These are phyloP conservation scores for Limnanthes douglasii DNA, from an alignment of 345 rosid genomes.

Conservation along the genomic window DNA sequence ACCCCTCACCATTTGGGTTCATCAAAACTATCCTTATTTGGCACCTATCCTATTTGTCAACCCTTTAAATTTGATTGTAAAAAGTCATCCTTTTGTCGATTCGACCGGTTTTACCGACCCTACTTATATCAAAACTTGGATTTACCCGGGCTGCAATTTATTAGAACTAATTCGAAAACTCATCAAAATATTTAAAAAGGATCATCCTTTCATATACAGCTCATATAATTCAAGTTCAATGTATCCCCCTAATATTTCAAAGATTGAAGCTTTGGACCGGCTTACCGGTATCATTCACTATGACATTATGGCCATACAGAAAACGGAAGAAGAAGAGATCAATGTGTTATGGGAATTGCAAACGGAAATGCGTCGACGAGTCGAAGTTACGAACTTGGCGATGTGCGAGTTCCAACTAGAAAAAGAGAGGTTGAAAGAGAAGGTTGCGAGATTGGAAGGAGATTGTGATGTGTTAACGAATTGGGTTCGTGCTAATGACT, in stretches of 20 bases:
- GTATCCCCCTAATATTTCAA: slow-evolving; percentile 20
- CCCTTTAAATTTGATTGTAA: slow-evolving; percentile 16
- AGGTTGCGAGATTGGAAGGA: slow-evolving; percentile 8
- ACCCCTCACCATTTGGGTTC: slow-evolving; percentile 50
- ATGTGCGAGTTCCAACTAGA: slow-evolving; percentile 24
- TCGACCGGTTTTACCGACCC: slow-evolving; percentile 26
- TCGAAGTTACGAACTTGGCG: not conserved
- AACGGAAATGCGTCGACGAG: slow-evolving; percentile 18
- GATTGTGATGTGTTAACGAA: slow-evolving; percentile 14
- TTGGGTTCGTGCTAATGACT: slow-evolving; percentile 29
- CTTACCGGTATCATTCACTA: slow-evolving; percentile 42
- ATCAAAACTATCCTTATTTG: slow-evolving; percentile 40
- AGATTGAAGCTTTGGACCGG: slow-evolving; percentile 51
- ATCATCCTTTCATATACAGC: slow-evolving; percentile 31
- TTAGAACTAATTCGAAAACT: slow-evolving; percentile 30
- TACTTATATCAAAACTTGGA: slow-evolving; percentile 43
- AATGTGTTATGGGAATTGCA: slow-evolving; percentile 22
- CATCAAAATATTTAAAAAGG: slow-evolving; percentile 25
- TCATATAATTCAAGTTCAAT: slow-evolving; percentile 8
- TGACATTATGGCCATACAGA: slow-evolving; percentile 17
- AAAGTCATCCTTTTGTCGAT: slow-evolving; percentile 46
- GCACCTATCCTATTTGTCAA: slow-evolving; percentile 39
- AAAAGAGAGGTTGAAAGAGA: slow-evolving; percentile 16
- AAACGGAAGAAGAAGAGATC: slow-evolving; percentile 18
- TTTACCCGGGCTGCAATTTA: slow-evolving; percentile 29